Evolutionary conservation across 1,139 yeast species (phyloP), one percentile per base, ranked within the genome.

Genomic region (Lipomyces yarrowii): DNA sequence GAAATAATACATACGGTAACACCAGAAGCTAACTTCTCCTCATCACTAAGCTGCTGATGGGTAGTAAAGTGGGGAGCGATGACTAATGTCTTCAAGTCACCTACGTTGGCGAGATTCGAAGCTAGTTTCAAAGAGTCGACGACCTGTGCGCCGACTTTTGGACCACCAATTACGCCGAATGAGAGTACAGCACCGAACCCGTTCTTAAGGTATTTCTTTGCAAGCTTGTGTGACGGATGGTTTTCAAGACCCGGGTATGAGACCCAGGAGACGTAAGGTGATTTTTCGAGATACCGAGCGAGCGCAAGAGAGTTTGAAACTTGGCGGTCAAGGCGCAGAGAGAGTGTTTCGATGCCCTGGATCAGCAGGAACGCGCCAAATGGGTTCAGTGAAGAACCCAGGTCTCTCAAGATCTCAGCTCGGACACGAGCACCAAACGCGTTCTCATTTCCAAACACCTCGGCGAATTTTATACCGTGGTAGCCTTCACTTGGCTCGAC

Each of bases 21-120:
- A 79, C 98, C 98, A 62, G 96, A 83, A 18, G 88, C 86, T 61
- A 80, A 67, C 81, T 90, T 91, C 80, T 92, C 98, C 71, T 87
- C 89, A 55, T 90, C 92, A 57, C 82, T 78, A 76, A 94, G 85
- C 82, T 94, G 98, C 77, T 91, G 91, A 79, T 94, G 99, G 32
- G 98, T 94, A 62, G 98, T 94, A 80, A 85, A 91, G 83, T 88
- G 92, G 71, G 98, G 99, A 68, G 97, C 93, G 78, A 94, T 93
- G 65, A 93, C 96, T 77, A 94, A 84, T 57, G 98, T 91, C 82
- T 93, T 94, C 62, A 93, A 87, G 77, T 94, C 99, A 77, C 99
- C 98, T 67, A 94, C 98, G 75, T 94, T 94, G 67, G 99, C 98
- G 77, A 94, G 85, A 81, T 92, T 91, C 51, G 96, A 88, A 66